A percentile compares a stretch with the other conserved stretches of the same genome.
Conservation (phyloP, 1,139 yeast species). For the Pichia cactophila region DNA sequence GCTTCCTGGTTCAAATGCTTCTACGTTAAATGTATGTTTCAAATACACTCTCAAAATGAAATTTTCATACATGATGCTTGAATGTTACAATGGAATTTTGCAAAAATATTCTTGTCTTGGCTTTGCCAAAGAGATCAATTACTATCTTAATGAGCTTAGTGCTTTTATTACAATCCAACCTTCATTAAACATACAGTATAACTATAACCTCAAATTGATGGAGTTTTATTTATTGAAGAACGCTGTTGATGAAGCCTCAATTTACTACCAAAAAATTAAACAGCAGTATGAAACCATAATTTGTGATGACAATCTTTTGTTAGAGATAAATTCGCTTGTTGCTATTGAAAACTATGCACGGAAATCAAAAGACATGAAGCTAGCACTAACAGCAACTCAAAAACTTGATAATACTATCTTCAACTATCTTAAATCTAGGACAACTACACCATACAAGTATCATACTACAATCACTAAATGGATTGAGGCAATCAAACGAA, state of each 20-base stretch:
- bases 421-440: neutral
- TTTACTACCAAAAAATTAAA: conserved; percentile 9
- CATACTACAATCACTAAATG: conserved; percentile 1
- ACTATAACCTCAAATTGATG: conserved; percentile 15
- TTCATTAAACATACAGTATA: conserved; percentile 29
- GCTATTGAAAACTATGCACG: conserved; percentile 8
- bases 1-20: conserved; percentile 10
- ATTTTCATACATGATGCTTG: conserved; percentile 30
- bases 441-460: neutral
- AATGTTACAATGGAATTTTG: conserved; percentile 33
- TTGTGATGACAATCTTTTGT: conserved; percentile 3
- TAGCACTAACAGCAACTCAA: conserved; percentile 1
- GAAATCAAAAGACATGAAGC: conserved; percentile 9
- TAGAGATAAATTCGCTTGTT: conserved; percentile 1
- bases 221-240: conserved; percentile 15
- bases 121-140: conserved; percentile 44
- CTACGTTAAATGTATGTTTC: conserved; percentile 8
- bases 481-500: conserved; percentile 8
- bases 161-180: conserved; percentile 30
- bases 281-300: conserved; percentile 4
- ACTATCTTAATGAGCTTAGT: conserved; percentile 41
- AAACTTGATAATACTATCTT: conserved; percentile 6
- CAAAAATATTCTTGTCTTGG: conserved; percentile 40
- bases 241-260: conserved; percentile 11
- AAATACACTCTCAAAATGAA: conserved; percentile 31